A percentile compares a stretch with the other conserved stretches of the same genome.
phyloP scores from a whole-genome alignment of 176 grass and related monocot genomes.

The Themeda triandra region DNA sequence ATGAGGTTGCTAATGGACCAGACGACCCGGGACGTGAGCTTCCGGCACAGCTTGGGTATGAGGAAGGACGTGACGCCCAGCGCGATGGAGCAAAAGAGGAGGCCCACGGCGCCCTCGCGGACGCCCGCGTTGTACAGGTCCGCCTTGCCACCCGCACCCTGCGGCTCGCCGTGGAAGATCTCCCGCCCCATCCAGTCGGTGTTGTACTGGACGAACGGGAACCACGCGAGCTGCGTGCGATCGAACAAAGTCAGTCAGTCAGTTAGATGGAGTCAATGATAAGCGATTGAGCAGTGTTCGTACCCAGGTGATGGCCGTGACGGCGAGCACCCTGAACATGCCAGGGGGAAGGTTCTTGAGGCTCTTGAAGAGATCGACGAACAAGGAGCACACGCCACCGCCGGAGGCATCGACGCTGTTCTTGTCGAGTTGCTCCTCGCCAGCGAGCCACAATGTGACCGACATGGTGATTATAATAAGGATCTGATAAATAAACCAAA shows the following conservation, averaged over 20 bases:
- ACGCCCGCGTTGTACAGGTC: slow-evolving; percentile 23
- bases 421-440: slow-evolving; percentile 22
- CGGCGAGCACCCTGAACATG: slow-evolving; percentile 70
- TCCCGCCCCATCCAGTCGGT: too few relatives aligned
- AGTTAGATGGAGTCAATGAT: too few relatives aligned
- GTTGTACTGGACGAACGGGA: slow-evolving; percentile 27
- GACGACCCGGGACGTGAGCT: neutral
- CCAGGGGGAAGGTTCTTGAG: slow-evolving; percentile 63
- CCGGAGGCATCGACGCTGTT: neutral
- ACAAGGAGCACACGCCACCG: slow-evolving; percentile 7
- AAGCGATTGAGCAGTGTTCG: neutral
- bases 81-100: too few relatives aligned
- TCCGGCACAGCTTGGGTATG: too few relatives aligned
- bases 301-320: slow-evolving; percentile 84
- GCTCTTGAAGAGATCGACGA: slow-evolving; percentile 45
- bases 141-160: neutral
- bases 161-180: slow-evolving; percentile 2
- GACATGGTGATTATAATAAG: slow-evolving; percentile 42
- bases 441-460: slow-evolving; percentile 29
- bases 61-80: too few relatives aligned
- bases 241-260: too few relatives aligned
- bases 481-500: neutral
- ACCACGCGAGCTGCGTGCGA: slow-evolving; percentile 40
- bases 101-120: too few relatives aligned
- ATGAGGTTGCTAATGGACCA: too few relatives aligned